phyloP scores from a whole-genome alignment of 1,139 yeast species.

The Diutina sp. region DNA sequence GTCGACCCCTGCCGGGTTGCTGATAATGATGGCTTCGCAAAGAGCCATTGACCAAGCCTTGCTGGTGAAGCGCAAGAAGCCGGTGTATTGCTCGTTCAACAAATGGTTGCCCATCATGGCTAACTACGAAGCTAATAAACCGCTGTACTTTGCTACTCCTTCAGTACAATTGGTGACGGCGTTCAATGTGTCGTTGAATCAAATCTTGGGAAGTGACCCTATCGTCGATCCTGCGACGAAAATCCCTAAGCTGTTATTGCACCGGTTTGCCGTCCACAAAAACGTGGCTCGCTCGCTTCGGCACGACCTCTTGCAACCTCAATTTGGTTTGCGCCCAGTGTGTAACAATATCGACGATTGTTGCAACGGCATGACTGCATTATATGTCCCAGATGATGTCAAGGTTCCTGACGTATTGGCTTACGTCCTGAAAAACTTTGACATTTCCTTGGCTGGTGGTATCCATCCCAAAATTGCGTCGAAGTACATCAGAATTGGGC shows the following conservation, averaged over 20 bases:
- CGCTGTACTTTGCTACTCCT: slow-evolving; percentile 4
- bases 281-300: not conserved
- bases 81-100: not conserved
- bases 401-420: slow-evolving; percentile 1
- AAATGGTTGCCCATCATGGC: slow-evolving; percentile 4
- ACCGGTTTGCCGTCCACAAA: not conserved
- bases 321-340: not conserved
- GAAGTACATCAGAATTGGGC: slow-evolving; percentile 3
- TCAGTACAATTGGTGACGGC: slow-evolving; percentile 3
- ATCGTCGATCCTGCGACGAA: not conserved
- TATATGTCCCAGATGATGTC: slow-evolving; percentile 1
- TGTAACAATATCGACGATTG: not conserved
- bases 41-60: slow-evolving; percentile 2
- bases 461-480: slow-evolving; percentile 2
- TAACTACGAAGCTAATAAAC: slow-evolving; percentile 3
- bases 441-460: slow-evolving; percentile 3
- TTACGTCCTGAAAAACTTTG: not conserved
- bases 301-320: not conserved
- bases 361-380: slow-evolving; percentile 4
- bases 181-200: slow-evolving; percentile 1
- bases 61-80: not conserved
- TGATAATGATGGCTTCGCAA: slow-evolving; percentile 3
- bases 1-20: slow-evolving; percentile 4
- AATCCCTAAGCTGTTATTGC: not conserved
- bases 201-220: not conserved